phyloP scores from a whole-genome alignment of 208 protist genomes.

The Crithidia acanthocephali region DNA sequence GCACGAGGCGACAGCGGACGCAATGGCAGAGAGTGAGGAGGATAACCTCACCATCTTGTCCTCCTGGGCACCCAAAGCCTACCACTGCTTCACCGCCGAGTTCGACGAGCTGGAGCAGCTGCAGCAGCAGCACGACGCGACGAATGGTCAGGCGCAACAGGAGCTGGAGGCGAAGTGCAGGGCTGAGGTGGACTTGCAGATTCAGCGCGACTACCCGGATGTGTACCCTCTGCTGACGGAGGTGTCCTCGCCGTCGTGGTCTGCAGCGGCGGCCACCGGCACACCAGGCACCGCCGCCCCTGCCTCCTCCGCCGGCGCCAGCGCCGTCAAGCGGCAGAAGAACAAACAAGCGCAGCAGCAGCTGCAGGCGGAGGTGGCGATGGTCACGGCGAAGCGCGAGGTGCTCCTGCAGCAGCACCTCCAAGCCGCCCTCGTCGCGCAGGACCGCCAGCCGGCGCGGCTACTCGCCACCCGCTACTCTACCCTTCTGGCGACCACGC shows the following conservation, averaged over 20 bases:
- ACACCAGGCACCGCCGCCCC: neutral
- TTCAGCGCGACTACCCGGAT: constrained; percentile 27
- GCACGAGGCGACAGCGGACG: neutral
- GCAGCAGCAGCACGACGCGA: constrained; percentile 41
- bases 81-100: constrained; percentile 62
- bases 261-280: neutral
- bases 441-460: constrained; percentile 49
- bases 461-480: constrained; percentile 36
- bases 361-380: constrained; percentile 28
- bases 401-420: constrained; percentile 46
- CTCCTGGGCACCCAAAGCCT: constrained; percentile 57
- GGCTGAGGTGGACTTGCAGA: constrained; percentile 41
- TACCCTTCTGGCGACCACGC: constrained; percentile 40
- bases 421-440: constrained; percentile 31
- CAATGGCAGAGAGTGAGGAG: constrained; percentile 35
- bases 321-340: constrained; percentile 21
- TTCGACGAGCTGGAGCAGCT: constrained; percentile 62
- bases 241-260: neutral
- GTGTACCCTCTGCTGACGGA: constrained; percentile 15
- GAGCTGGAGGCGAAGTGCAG: constrained; percentile 36
- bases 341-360: constrained; percentile 29
- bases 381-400: constrained; percentile 38
- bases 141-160: constrained; percentile 29
- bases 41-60: constrained; percentile 54
- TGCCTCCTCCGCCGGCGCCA: neutral